A percentile compares a stretch with the other conserved stretches of the same genome.
Conservation (phyloP, 2,329 filamentous ascomycete genomes). For the Pyricularia sp. region DNA sequence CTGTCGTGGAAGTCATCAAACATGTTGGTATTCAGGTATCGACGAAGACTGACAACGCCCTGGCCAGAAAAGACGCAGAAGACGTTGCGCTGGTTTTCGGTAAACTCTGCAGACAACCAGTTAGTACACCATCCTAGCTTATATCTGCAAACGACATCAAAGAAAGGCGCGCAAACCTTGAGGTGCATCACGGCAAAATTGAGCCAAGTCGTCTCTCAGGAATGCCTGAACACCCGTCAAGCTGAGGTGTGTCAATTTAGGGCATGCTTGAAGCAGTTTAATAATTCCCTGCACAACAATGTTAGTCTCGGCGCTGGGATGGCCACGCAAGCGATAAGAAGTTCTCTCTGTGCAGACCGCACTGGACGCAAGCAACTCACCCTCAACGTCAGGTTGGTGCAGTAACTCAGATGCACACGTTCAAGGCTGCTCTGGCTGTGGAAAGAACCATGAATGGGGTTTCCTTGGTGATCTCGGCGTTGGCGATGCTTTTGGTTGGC, state of each 20-base stretch:
- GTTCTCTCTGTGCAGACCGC: not conserved
- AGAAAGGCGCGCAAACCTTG: slow-evolving; percentile 39
- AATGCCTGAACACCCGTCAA: slow-evolving; percentile 92
- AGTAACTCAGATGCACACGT: slow-evolving; percentile 93
- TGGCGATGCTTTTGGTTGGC: slow-evolving; percentile 47
- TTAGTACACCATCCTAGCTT: not conserved
- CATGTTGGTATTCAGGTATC: slow-evolving; percentile 57
- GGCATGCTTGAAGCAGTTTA: slow-evolving; percentile 79
- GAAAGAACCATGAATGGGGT: slow-evolving; percentile 39
- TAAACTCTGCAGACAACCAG: slow-evolving; percentile 58
- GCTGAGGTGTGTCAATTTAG: slow-evolving; percentile 85
- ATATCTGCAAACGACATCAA: not conserved
- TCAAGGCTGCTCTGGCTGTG: slow-evolving; percentile 63
- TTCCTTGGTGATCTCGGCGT: slow-evolving; percentile 37
- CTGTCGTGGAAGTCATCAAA: slow-evolving; percentile 35
- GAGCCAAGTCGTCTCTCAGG: slow-evolving; percentile 71
- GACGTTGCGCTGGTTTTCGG: slow-evolving; percentile 85
- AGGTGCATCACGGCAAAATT: slow-evolving; percentile 81
- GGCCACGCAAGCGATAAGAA: not conserved
- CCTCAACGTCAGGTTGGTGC: slow-evolving; percentile 70
- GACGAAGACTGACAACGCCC: slow-evolving; percentile 68
- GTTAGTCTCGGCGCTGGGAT: not conserved
- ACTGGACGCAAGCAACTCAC: slow-evolving; percentile 39
- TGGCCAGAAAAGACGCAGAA: slow-evolving; percentile 96
- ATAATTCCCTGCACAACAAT: slow-evolving; percentile 64